phyloP scores from a whole-genome alignment of 139 green algal genomes.

The Monoraphidium neglectum region DNA sequence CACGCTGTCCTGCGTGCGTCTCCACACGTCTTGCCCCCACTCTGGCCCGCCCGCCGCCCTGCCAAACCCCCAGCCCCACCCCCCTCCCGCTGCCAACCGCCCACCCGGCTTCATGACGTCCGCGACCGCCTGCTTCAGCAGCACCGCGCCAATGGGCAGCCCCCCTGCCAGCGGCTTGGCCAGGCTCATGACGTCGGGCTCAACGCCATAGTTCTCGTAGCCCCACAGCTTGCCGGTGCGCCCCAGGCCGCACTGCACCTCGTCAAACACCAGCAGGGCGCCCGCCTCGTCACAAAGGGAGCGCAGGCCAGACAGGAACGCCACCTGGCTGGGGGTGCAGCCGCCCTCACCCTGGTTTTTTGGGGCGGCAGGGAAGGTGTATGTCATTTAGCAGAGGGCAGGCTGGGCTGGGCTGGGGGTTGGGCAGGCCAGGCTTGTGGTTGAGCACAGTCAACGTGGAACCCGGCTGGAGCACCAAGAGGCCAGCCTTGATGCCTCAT shows the following conservation, averaged over 20 bases:
- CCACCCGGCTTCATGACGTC: slow-evolving; percentile 84
- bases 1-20: too few relatives aligned
- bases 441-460: too few relatives aligned
- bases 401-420: too few relatives aligned
- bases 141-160: slow-evolving; percentile 94
- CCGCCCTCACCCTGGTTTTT: slow-evolving; percentile 83
- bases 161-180: slow-evolving; percentile 98
- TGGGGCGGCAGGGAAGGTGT: too few relatives aligned
- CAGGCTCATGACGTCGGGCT: slow-evolving; percentile 97
- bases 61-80: neutral
- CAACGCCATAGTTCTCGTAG: slow-evolving; percentile 86
- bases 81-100: neutral
- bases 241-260: slow-evolving; percentile 92
- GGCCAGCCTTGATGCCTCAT: too few relatives aligned
- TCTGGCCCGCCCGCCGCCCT: too few relatives aligned
- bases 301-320: slow-evolving; percentile 83
- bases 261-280: slow-evolving; percentile 96
- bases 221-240: slow-evolving; percentile 93
- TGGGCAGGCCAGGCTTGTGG: too few relatives aligned
- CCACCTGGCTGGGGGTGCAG: slow-evolving; percentile 65
- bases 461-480: too few relatives aligned
- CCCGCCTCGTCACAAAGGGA: slow-evolving; percentile 92
- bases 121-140: slow-evolving; percentile 92
- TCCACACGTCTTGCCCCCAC: too few relatives aligned
- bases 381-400: too few relatives aligned